phyloP scores from a whole-genome alignment of 768 basidiomycete species.

The Russula griseocarnosa region DNA sequence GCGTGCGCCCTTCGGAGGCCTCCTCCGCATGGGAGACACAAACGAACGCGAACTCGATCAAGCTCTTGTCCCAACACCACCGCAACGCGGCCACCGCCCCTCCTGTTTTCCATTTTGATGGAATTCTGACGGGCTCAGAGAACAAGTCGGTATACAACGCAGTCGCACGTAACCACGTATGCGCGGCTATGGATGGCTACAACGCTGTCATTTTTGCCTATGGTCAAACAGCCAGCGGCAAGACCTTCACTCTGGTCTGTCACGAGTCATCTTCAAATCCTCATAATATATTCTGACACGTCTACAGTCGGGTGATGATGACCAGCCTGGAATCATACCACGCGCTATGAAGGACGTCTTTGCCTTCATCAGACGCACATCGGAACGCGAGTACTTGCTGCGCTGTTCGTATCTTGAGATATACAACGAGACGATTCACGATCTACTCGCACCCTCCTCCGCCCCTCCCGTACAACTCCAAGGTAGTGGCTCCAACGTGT shows the following conservation, averaged over 20 bases:
- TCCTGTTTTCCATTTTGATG: conserved; percentile 64
- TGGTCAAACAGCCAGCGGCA: conserved; percentile 82
- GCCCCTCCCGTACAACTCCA: conserved; percentile 64
- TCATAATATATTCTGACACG: neutral
- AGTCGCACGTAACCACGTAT: conserved; percentile 73
- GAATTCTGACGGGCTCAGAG: conserved; percentile 70
- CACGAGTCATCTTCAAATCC: neutral
- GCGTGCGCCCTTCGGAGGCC: conserved; percentile 57
- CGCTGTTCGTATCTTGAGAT: conserved; percentile 96
- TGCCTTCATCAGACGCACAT: conserved; percentile 69
- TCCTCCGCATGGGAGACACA: conserved; percentile 55
- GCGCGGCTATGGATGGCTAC: conserved; percentile 94
- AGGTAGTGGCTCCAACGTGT: conserved; percentile 57
- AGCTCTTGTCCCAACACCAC: conserved; percentile 54
- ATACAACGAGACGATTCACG: conserved; percentile 89
- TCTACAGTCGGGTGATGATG: conserved; percentile 61
- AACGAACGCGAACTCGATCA: conserved; percentile 47
- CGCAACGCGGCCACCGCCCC: conserved; percentile 41
- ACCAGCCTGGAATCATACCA: conserved; percentile 92
- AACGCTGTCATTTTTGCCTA: conserved; percentile 95
- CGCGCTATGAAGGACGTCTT: conserved; percentile 92
- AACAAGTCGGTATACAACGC: conserved; percentile 77
- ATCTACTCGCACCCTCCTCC: conserved; percentile 73
- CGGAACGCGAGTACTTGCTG: conserved; percentile 85
- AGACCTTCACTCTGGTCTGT: conserved; percentile 62